Conservation (phyloP, 345 rosid genomes). For the Turritis glabra region DNA sequence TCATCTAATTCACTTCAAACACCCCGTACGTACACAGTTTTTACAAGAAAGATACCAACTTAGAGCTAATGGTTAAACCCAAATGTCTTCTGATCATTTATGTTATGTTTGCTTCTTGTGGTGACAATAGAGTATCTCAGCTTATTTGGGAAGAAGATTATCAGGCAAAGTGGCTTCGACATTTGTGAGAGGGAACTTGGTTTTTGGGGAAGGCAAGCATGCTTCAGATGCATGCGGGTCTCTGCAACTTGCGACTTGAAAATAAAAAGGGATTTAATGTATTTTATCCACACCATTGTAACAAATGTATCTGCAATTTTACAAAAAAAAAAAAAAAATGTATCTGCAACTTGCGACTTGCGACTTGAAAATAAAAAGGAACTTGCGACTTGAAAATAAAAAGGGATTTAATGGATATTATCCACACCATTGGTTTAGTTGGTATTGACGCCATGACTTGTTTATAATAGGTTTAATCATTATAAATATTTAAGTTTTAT, state of each 20-base stretch:
- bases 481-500: no score
- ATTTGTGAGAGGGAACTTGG: constrained; percentile 89
- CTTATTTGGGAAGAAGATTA: constrained; percentile 75
- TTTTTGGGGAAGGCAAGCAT: constrained; percentile 73
- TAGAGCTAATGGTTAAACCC: neutral
- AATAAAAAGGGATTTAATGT: neutral
- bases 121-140: constrained; percentile 67
- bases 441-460: no score
- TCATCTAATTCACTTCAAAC: constrained; percentile 65
- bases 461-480: no score
- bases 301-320: no score
- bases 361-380: no score
- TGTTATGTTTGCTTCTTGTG: constrained; percentile 16
- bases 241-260: constrained; percentile 55
- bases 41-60: neutral
- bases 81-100: neutral
- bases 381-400: no score
- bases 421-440: no score
- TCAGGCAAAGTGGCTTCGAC: constrained; percentile 83
- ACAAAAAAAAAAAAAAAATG: no score
- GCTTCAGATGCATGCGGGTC: constrained; percentile 82
- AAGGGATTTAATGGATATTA: no score
- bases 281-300: neutral
- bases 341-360: no score
- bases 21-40: constrained; percentile 54